Evolutionary conservation across 2,329 filamentous ascomycete species (phyloP).

Genomic region (Fusarium piperis): DNA sequence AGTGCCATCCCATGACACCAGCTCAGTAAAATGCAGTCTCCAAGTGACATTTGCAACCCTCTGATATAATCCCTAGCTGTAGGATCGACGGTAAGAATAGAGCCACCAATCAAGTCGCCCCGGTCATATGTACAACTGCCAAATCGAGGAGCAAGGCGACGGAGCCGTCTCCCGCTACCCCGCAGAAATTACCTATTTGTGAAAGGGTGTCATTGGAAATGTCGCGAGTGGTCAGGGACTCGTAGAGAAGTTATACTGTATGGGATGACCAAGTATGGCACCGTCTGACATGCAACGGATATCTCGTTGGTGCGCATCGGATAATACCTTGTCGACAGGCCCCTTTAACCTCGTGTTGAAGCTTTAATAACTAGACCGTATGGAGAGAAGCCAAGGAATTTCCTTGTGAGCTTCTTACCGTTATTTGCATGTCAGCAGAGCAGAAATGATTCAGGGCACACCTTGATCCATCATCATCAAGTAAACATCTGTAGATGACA

Average conservation of each 20-base stretch:
- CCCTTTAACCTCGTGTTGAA: not conserved
- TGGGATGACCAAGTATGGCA: not conserved
- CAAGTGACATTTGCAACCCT: not conserved
- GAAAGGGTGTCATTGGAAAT: not conserved
- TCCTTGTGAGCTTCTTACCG: not conserved
- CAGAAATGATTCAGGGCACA: conserved; percentile 4
- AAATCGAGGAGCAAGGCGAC: not conserved
- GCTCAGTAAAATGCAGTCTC: not conserved
- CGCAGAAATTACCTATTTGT: not conserved
- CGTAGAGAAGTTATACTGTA: not conserved
- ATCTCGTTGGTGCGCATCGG: conserved; percentile 2
- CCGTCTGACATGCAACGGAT: not conserved
- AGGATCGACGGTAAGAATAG: not conserved
- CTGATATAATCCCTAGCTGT: not conserved
- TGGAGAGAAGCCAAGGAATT: not conserved
- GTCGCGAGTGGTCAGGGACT: not conserved
- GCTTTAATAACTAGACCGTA: not conserved
- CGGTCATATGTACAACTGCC: not conserved
- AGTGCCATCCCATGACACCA: not conserved
- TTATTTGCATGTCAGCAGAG: not conserved
- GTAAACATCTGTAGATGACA: not conserved
- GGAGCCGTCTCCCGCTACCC: not conserved
- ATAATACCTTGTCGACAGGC: not conserved
- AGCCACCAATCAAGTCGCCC: not conserved
- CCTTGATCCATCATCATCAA: not conserved